Base-by-base conservation (phyloP, 352 stramenopile genomes). In the Phytophthora chlamydospora region DNA sequence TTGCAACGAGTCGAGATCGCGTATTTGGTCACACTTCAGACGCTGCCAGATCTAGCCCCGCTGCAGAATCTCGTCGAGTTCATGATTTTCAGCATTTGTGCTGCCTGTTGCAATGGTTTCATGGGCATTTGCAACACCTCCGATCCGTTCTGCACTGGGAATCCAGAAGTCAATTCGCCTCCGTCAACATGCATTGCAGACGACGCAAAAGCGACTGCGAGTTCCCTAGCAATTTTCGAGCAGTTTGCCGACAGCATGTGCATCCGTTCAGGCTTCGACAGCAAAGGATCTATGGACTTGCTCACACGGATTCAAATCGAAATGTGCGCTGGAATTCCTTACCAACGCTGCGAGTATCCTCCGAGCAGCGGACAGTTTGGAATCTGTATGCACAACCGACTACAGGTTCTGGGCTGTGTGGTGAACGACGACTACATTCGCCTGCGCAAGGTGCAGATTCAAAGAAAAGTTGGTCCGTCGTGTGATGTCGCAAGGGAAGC, bases 101-200 rank as follows among this genome's bases (percentile, higher is more conserved):
- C 33, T 11, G 42, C 14, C 0, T 78, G 70, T 39, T 78, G 70
- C 66, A 73, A 75, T 38, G 70, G 66, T 0, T 75, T 73, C 24
- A 41, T 73, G 2, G 59, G 44, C 10, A 16, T 7, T 4, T 76
- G 63, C 39, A 32, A 70, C 32, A 43, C 62, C 8, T 53, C 36
- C 2, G n/a, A 62, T 17, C 2, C 14, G 1, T 63, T 60, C 29
- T 76, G 68, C 19, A 16, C 2, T 5, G 45, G 9, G 3, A 57
- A 51, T 29, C 36, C 16, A 19, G 8, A 19, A 8, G 10, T 6
- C 6, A 38, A 27, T 5, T 33, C 17, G 10, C 39, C 24, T 4
- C 19, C 51, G 19, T 29, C 51, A 16, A 34, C 6, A 7, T 59
- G 51, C 42, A 39, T 59, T 8, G 24, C 24, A 4, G 24, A 27